phyloP scores from a whole-genome alignment of 352 stramenopile species.

The Halophytophthora batemanensis region DNA sequence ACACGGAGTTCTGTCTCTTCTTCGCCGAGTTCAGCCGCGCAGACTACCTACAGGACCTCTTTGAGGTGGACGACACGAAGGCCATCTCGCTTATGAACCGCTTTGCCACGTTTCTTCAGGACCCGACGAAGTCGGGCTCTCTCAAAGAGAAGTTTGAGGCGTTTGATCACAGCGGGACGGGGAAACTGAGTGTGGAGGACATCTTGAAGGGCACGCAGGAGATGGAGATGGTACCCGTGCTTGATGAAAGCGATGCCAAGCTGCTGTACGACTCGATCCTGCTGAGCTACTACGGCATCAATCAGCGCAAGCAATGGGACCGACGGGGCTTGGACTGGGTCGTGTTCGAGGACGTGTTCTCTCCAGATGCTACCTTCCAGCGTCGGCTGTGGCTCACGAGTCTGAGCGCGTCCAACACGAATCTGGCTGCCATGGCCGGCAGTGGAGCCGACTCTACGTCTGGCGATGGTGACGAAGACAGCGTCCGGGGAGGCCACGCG shows the following conservation, averaged over 20 bases:
- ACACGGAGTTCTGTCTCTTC: conserved; percentile 87
- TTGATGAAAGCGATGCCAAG: conserved; percentile 45
- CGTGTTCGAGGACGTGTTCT: conserved; percentile 82
- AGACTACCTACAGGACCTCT: conserved; percentile 72
- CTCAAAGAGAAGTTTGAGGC: conserved; percentile 54
- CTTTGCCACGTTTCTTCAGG: conserved; percentile 48
- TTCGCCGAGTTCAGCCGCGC: conserved; percentile 79
- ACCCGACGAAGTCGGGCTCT: conserved; percentile 38
- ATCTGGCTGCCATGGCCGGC: conserved; percentile 29
- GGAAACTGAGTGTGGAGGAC: conserved; percentile 43
- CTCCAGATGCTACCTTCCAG: conserved; percentile 60
- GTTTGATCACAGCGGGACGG: conserved; percentile 42
- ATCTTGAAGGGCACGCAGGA: conserved; percentile 48
- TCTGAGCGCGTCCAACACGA: conserved; percentile 51
- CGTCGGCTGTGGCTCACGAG: conserved; percentile 59
- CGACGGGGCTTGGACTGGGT: conserved; percentile 53
- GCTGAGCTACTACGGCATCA: conserved; percentile 63
- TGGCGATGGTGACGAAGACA: conserved; percentile 33
- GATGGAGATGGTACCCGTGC: conserved; percentile 44
- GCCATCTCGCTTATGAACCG: conserved; percentile 70
- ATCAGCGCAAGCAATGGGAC: conserved; percentile 33
- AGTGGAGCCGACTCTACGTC: conserved; percentile 19
- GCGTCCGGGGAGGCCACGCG: conserved; percentile 21
- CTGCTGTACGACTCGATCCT: conserved; percentile 65
- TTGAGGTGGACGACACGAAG: conserved; percentile 71